Percentiles rank a stretch among this genome's conserved stretches.
These are phyloP conservation scores for Lupinus albus DNA, from an alignment of 306 rosid species.

Conservation along the genomic window DNA sequence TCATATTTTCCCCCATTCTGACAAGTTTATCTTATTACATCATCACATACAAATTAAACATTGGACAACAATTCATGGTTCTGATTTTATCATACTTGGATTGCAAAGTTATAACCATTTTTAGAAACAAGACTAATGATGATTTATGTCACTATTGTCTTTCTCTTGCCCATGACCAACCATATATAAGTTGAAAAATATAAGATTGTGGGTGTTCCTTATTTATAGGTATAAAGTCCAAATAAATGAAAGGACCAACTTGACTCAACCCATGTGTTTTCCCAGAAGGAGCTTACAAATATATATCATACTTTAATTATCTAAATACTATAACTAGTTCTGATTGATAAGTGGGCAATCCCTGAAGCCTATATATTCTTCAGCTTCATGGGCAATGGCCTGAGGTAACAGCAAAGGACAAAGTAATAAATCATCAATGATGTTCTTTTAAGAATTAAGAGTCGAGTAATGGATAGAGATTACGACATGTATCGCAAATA, in stretches of 20 bases:
- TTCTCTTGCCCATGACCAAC: conserved; percentile 30
- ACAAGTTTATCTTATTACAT: neutral
- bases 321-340: conserved; percentile 44
- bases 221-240: conserved; percentile 36
- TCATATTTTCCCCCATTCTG: neutral
- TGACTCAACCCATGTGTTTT: conserved; percentile 42
- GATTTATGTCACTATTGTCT: conserved; percentile 32
- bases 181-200: conserved; percentile 29
- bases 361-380: conserved; percentile 12
- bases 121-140: conserved; percentile 27
- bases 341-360: conserved; percentile 32
- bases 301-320: conserved; percentile 38
- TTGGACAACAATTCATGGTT: conserved; percentile 5
- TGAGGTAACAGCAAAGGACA: conserved; percentile 48
- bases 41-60: conserved; percentile 1
- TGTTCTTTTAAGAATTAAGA: no score
- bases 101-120: conserved; percentile 15
- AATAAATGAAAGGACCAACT: conserved; percentile 31
- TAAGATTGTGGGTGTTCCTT: conserved; percentile 31
- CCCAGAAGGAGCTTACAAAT: conserved; percentile 36
- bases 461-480: no score
- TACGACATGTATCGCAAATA: no score
- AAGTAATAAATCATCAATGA: conserved; percentile 44
- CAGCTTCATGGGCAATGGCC: conserved; percentile 32
- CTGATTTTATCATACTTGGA: conserved; percentile 16